phyloP scores from a whole-genome alignment of 108 stramenopile species.

The Pseudonitzschia pungens region DNA sequence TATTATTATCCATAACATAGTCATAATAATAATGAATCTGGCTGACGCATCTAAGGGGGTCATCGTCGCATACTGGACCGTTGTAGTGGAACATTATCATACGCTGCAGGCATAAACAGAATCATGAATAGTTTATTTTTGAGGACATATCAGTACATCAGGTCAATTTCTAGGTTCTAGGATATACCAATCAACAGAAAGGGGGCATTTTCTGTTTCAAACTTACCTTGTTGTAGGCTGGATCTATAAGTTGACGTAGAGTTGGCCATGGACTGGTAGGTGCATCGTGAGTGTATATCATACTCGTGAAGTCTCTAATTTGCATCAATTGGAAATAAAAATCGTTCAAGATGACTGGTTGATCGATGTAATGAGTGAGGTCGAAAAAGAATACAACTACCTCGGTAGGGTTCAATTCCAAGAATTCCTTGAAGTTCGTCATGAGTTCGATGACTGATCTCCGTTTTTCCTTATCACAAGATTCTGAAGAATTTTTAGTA shows the following conservation, averaged over 20 bases:
- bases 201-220: neutral
- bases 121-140: neutral
- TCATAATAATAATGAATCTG: conserved; percentile 45
- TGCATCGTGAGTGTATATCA: conserved; percentile 28
- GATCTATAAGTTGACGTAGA: conserved; percentile 43
- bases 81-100: conserved; percentile 67
- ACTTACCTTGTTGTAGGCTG: conserved; percentile 28
- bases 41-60: conserved; percentile 37
- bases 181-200: neutral
- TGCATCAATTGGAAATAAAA: conserved; percentile 20
- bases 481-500: neutral
- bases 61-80: conserved; percentile 48
- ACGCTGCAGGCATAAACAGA: conserved; percentile 25
- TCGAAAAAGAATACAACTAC: conserved; percentile 60
- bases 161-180: neutral
- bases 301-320: conserved; percentile 32
- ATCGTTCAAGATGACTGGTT: conserved; percentile 30
- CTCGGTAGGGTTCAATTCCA: conserved; percentile 57
- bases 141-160: neutral
- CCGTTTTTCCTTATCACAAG: conserved; percentile 45
- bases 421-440: conserved; percentile 44
- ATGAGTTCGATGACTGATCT: conserved; percentile 49
- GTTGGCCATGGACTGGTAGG: conserved; percentile 52
- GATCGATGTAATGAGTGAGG: conserved; percentile 42
- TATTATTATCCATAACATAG: conserved; percentile 66